Evolutionary conservation across 2,329 filamentous ascomycete genomes (phyloP).

Genomic region (Sphaerostilbella broomeana): DNA sequence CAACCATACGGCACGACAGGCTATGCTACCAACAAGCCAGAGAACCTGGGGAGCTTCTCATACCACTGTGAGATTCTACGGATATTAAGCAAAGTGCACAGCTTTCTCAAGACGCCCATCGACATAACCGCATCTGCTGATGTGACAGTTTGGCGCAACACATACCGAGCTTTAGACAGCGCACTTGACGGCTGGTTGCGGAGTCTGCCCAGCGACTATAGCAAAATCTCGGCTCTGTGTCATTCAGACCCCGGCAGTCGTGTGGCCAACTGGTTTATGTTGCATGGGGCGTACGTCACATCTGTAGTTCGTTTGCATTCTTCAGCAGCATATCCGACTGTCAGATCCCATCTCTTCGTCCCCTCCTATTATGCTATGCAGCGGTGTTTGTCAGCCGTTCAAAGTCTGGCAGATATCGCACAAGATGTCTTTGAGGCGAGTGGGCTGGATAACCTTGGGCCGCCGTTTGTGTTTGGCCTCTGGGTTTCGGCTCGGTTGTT

Average conservation of each 20-base stretch:
- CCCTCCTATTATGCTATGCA: conserved; percentile 41
- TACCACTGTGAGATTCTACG: conserved; percentile 40
- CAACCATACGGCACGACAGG: conserved; percentile 20
- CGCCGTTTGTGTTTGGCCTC: conserved; percentile 38
- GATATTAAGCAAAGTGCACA: conserved; percentile 37
- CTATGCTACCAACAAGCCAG: conserved; percentile 31
- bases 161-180: conserved; percentile 33
- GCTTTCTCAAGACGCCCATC: conserved; percentile 35
- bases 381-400: conserved; percentile 37
- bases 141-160: conserved; percentile 36
- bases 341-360: conserved; percentile 35
- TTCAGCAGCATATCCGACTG: conserved; percentile 36
- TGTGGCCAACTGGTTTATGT: conserved; percentile 42
- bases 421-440: conserved; percentile 38
- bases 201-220: conserved; percentile 37
- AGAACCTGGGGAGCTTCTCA: conserved; percentile 39
- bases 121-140: conserved; percentile 33
- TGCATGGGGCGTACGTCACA: conserved; percentile 39
- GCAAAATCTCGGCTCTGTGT: conserved; percentile 38
- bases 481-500: conserved; percentile 37
- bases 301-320: conserved; percentile 39
- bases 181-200: conserved; percentile 37
- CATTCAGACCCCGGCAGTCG: conserved; percentile 39
- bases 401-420: conserved; percentile 37
- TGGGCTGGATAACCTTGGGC: conserved; percentile 35